Evolutionary conservation across 2,329 filamentous ascomycete genomes (phyloP).

Genomic region (Colletotrichum lindemuthianum): DNA sequence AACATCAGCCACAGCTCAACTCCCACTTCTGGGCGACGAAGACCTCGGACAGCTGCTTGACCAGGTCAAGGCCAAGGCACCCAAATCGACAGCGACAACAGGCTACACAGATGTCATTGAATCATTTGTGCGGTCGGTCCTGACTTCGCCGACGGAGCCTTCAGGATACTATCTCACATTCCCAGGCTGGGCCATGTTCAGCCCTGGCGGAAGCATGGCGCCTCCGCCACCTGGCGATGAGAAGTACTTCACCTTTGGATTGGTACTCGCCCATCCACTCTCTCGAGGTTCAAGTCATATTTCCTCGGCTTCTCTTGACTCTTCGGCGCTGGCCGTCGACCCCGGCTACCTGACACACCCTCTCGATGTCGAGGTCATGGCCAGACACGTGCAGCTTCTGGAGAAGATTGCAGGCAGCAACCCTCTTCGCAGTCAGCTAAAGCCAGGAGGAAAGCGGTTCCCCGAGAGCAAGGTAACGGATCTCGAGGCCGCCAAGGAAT

Average conservation of each 20-base stretch:
- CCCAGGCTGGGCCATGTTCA: constrained; percentile 34
- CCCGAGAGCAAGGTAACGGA: constrained; percentile 39
- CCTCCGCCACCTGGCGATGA: constrained; percentile 32
- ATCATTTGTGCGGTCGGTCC: constrained; percentile 29
- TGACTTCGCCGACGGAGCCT: constrained; percentile 33
- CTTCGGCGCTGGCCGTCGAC: constrained; percentile 51
- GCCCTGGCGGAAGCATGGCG: constrained; percentile 31
- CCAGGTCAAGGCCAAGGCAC: constrained; percentile 8
- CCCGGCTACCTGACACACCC: constrained; percentile 66
- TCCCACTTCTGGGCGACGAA: constrained; percentile 37
- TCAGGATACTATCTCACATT: constrained; percentile 36
- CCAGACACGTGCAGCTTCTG: constrained; percentile 54
- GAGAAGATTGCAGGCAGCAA: constrained; percentile 48
- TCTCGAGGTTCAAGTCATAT: constrained; percentile 70
- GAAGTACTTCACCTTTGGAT: constrained; percentile 64
- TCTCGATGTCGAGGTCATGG: constrained; percentile 66
- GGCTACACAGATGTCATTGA: constrained; percentile 27
- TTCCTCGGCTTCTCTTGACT: constrained; percentile 47
- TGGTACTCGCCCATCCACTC: constrained; percentile 70
- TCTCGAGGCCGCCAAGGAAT: constrained; percentile 48
- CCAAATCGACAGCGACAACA: constrained; percentile 21
- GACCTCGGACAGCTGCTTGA: constrained; percentile 45
- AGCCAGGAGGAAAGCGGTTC: constrained; percentile 45
- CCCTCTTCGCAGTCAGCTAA: constrained; percentile 54
- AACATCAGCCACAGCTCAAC: constrained; percentile 36